Percentiles rank a stretch among this genome's conserved stretches.
Evolutionary conservation across 129 eudicot species (phyloP).

Genomic region (Logfia minima): DNA sequence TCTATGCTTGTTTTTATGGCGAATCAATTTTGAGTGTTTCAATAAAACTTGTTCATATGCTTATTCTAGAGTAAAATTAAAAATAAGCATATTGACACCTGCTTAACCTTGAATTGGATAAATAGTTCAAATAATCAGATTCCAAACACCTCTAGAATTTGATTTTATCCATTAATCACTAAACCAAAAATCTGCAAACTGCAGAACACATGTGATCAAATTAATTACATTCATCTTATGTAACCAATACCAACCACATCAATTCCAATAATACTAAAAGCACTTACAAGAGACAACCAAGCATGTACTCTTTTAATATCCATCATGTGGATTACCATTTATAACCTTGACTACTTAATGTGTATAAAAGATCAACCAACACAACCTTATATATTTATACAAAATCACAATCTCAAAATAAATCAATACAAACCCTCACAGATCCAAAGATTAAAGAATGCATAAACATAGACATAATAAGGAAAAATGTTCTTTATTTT

Average conservation of each 20-base stretch:
- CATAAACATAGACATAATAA: conserved; percentile 16
- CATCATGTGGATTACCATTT: conserved; percentile 23
- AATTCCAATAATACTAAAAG: conserved; percentile 8
- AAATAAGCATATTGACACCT: too few species aligned
- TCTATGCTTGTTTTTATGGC: too few species aligned
- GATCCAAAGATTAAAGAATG: conserved; percentile 21
- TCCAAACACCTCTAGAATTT: background rate
- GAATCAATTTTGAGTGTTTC: too few species aligned
- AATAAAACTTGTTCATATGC: background rate
- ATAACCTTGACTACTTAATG: conserved; percentile 15
- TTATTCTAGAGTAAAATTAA: too few species aligned
- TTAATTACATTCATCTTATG: conserved; percentile 19
- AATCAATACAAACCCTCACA: background rate
- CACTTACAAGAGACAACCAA: conserved; percentile 1
- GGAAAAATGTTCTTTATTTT: conserved; percentile 2
- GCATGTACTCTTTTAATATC: conserved; percentile 12
- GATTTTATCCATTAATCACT: conserved; percentile 4
- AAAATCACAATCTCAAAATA: background rate
- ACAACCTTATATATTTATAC: conserved; percentile 7
- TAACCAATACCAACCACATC: conserved; percentile 26
- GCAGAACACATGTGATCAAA: conserved; percentile 30
- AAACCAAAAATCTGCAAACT: conserved; percentile 13
- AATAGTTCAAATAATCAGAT: background rate
- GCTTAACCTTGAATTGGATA: background rate
- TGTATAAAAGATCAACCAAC: background rate